Evolutionary conservation across 768 basidiomycete species (phyloP).

Genomic region (Suillus discolor): DNA sequence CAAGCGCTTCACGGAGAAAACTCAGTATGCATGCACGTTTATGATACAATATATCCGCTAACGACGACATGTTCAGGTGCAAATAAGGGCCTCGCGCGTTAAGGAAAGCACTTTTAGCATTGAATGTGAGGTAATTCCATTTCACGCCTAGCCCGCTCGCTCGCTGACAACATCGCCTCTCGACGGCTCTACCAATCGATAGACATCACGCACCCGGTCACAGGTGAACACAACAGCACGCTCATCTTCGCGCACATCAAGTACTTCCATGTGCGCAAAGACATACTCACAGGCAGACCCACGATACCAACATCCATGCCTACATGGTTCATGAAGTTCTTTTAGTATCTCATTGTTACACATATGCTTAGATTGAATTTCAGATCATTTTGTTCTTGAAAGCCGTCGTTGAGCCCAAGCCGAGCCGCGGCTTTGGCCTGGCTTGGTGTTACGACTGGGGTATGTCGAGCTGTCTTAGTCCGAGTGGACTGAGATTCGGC

Average conservation of each 20-base stretch:
- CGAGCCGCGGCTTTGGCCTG: too few species aligned
- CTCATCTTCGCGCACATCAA: conserved; percentile 42
- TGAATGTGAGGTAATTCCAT: conserved; percentile 41
- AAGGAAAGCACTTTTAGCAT: conserved; percentile 48
- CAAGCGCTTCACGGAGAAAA: too few species aligned
- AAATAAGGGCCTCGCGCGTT: conserved; percentile 43
- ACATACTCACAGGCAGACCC: too few species aligned
- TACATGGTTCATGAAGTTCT: too few species aligned
- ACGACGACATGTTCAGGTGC: conserved; percentile 25
- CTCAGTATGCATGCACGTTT: conserved; percentile 21
- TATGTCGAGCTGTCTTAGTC: too few species aligned
- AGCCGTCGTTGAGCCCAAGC: too few species aligned
- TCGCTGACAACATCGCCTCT: conserved; percentile 6
- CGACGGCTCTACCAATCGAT: conserved; percentile 37
- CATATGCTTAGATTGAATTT: too few species aligned
- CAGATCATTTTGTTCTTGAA: too few species aligned
- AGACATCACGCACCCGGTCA: conserved; percentile 35
- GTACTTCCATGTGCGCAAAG: conserved; percentile 40
- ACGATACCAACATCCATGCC: too few species aligned
- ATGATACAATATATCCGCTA: background rate
- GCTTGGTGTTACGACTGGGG: too few species aligned
- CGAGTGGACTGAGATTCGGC: too few species aligned
- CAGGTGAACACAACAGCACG: conserved; percentile 28
- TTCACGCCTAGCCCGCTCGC: background rate
- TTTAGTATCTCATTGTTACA: too few species aligned